A percentile compares a stretch with the other conserved stretches of the same genome.
These are phyloP conservation scores for Cytospora piceicola DNA, from an alignment of 2,329 filamentous ascomycete genomes.

Conservation along the genomic window DNA sequence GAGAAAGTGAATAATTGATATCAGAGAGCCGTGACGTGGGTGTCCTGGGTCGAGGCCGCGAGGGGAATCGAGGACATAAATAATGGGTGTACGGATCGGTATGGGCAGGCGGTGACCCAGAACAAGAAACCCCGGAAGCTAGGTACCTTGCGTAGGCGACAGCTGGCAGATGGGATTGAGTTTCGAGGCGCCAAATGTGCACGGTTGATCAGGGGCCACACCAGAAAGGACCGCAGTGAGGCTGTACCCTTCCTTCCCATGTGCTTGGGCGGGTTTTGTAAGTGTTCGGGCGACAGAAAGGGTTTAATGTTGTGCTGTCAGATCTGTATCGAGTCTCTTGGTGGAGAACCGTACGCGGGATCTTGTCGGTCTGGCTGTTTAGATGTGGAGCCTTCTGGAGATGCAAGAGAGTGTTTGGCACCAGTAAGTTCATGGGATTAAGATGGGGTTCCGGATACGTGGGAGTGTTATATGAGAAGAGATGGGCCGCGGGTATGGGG, in stretches of 20 bases:
- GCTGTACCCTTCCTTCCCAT: constrained; percentile 24
- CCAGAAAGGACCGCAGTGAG: constrained; percentile 15
- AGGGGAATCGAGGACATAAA: constrained; percentile 10
- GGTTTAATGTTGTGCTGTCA: constrained; percentile 16
- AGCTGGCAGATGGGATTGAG: constrained; percentile 7
- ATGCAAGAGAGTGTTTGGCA: constrained; percentile 9
- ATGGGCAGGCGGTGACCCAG: constrained; percentile 7
- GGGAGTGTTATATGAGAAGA: constrained; percentile 22
- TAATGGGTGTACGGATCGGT: not conserved
- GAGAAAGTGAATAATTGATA: not conserved
- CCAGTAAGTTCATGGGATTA: constrained; percentile 10
- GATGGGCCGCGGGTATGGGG: constrained; percentile 17
- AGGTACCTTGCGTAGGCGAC: constrained; percentile 21
- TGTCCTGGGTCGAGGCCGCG: constrained; percentile 3
- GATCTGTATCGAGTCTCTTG: constrained; percentile 12
- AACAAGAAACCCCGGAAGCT: constrained; percentile 17
- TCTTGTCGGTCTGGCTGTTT: constrained; percentile 4
- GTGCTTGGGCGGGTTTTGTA: constrained; percentile 15
- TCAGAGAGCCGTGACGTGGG: not conserved
- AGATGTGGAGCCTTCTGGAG: constrained; percentile 18
- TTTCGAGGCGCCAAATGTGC: constrained; percentile 22
- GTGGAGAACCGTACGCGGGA: constrained; percentile 18
- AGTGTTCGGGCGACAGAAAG: constrained; percentile 8
- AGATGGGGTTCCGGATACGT: constrained; percentile 17
- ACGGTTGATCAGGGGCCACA: constrained; percentile 4